phyloP scores from a whole-genome alignment of 1,284 basidiomycete species.

The Irpex sp. region DNA sequence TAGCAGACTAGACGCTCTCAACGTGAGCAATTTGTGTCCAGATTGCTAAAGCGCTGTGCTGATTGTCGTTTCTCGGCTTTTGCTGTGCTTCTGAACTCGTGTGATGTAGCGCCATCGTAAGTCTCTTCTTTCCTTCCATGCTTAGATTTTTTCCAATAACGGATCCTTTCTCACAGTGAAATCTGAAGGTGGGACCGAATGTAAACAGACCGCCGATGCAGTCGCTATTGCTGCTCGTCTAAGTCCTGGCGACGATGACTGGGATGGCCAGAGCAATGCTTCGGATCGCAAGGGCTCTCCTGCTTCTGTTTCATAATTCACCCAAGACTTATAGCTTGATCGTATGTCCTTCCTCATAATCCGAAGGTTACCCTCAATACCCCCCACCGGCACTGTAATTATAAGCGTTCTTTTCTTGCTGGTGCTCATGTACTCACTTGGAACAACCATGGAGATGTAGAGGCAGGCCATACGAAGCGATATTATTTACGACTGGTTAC shows the following conservation, averaged over 20 bases:
- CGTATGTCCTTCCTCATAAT: neutral
- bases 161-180: conserved; percentile 48
- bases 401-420: neutral
- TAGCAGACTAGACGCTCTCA: conserved; percentile 89
- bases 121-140: conserved; percentile 14
- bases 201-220: conserved; percentile 38
- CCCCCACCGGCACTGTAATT: neutral
- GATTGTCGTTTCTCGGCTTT: conserved; percentile 5
- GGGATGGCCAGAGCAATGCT: conserved; percentile 25
- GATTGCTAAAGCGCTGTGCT: conserved; percentile 6
- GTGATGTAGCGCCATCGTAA: conserved; percentile 30
- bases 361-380: neutral
- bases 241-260: conserved; percentile 28
- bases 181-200: conserved; percentile 78
- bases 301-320: neutral
- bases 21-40: conserved; percentile 49
- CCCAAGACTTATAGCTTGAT: neutral
- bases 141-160: neutral
- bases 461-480: neutral
- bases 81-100: conserved; percentile 15
- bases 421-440: neutral
- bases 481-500: neutral
- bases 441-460: neutral
- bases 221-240: conserved; percentile 25
- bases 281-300: conserved; percentile 19